Percentiles rank a stretch among this genome's conserved stretches.
Conservation (phyloP, 805 yeast species). For the Phaffomyces thermotolerans region DNA sequence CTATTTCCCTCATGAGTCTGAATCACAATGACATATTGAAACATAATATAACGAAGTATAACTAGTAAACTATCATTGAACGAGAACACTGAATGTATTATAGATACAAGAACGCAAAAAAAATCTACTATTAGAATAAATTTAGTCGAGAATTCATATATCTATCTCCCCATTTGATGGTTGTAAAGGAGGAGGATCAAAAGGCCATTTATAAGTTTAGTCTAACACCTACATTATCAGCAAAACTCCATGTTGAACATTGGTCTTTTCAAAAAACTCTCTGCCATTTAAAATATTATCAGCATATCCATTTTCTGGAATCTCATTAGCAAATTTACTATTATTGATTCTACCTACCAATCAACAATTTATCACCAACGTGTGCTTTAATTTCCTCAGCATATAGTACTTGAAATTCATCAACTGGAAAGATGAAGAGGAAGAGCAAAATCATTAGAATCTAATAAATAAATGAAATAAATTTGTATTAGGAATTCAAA, state of each 20-base stretch:
- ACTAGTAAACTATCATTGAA: too few relatives aligned
- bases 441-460: too few relatives aligned
- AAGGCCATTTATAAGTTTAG: conserved; percentile 29
- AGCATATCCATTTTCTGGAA: conserved; percentile 35
- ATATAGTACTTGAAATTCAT: conserved; percentile 31
- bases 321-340: conserved; percentile 31
- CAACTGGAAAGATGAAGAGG: not conserved
- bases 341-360: conserved; percentile 38
- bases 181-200: conserved; percentile 13
- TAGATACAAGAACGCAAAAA: too few relatives aligned
- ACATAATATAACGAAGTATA: too few relatives aligned
- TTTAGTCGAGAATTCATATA: not conserved
- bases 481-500: too few relatives aligned
- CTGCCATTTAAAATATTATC: conserved; percentile 44
- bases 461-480: too few relatives aligned
- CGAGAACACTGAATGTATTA: too few relatives aligned
- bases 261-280: conserved; percentile 40
- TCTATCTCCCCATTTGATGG: not conserved
- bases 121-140: too few relatives aligned
- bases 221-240: conserved; percentile 39
- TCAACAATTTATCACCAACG: conserved; percentile 34
- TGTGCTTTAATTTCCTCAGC: conserved; percentile 38
- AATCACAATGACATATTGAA: too few relatives aligned
- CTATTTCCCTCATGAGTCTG: too few relatives aligned
- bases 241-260: conserved; percentile 44